Conservation (phyloP, 2,329 filamentous ascomycete genomes). For the Cladophialophora exuberans region DNA sequence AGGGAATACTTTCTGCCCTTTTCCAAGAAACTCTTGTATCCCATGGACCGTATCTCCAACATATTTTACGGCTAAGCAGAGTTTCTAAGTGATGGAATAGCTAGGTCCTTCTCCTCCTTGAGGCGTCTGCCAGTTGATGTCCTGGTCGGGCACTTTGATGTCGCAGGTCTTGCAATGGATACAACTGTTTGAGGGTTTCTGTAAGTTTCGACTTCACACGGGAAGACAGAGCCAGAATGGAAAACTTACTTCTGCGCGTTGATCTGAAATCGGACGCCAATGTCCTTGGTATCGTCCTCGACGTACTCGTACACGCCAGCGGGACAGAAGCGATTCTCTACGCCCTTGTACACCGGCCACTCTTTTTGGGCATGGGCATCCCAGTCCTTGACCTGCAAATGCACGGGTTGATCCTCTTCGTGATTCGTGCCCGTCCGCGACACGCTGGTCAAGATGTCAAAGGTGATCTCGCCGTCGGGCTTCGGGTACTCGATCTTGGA, state of each 20-base stretch:
- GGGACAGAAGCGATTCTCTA: slow-evolving; percentile 96
- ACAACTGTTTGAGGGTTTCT: slow-evolving; percentile 65
- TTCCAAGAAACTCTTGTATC: too few relatives aligned
- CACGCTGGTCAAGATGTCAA: slow-evolving; percentile 95
- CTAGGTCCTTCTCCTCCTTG: slow-evolving; percentile 82
- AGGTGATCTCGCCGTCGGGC: slow-evolving; percentile 91
- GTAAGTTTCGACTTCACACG: background rate
- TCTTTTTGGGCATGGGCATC: slow-evolving; percentile 82
- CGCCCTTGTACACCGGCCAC: slow-evolving; percentile 84
- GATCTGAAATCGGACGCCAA: slow-evolving; percentile 95
- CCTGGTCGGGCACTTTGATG: slow-evolving; percentile 95
- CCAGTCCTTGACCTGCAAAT: slow-evolving; percentile 94
- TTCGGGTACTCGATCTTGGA: slow-evolving; percentile 95
- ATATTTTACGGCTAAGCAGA: background rate
- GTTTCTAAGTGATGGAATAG: slow-evolving; percentile 60
- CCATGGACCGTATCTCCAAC: background rate
- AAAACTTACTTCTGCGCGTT: slow-evolving; percentile 89
- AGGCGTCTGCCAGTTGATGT: slow-evolving; percentile 96
- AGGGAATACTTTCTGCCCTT: background rate
- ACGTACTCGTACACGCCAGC: slow-evolving; percentile 98
- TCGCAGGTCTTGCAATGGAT: slow-evolving; percentile 99
- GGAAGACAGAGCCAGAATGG: background rate
- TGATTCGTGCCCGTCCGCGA: slow-evolving; percentile 96
- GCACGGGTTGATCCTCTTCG: slow-evolving; percentile 96
- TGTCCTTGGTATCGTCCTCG: slow-evolving; percentile 82